Evolutionary conservation across 129 eudicot species (phyloP).

Genomic region (Gnaphalium uliginosum): DNA sequence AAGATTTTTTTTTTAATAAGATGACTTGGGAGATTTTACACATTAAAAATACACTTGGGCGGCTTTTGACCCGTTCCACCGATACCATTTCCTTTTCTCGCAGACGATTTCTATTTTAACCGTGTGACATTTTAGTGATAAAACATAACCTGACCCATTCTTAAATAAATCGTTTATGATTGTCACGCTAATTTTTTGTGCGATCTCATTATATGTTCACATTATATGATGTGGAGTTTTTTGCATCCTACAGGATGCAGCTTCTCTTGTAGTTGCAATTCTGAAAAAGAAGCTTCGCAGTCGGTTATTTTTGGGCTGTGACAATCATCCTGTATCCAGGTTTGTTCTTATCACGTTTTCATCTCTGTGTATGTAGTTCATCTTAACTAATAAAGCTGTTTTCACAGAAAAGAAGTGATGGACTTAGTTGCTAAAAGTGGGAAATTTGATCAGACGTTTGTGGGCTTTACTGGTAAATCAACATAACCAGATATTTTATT

Average conservation of each 20-base stretch:
- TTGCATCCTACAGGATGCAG: conserved; percentile 69
- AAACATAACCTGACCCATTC: not conserved
- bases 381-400: conserved; percentile 11
- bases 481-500: conserved; percentile 4
- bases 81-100: not conserved
- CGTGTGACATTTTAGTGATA: not conserved
- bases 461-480: conserved; percentile 70
- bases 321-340: conserved; percentile 93
- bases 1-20: not conserved
- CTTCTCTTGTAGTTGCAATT: conserved; percentile 71
- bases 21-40: not conserved
- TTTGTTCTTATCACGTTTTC: conserved; percentile 25
- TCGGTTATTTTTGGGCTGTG: conserved; percentile 79
- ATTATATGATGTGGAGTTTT: conserved; percentile 1
- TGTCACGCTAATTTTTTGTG: not conserved
- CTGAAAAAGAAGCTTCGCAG: conserved; percentile 71
- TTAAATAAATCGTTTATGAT: not conserved
- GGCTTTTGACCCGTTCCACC: not conserved
- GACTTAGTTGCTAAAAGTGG: conserved; percentile 82
- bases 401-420: conserved; percentile 83
- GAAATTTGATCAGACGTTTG: conserved; percentile 65
- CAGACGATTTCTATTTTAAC: not conserved
- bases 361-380: not conserved
- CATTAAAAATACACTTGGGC: not conserved
- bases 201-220: conserved; percentile 5